Evolutionary conservation across 176 grass and related monocot genomes (phyloP).

Genomic region (Poa pratensis): DNA sequence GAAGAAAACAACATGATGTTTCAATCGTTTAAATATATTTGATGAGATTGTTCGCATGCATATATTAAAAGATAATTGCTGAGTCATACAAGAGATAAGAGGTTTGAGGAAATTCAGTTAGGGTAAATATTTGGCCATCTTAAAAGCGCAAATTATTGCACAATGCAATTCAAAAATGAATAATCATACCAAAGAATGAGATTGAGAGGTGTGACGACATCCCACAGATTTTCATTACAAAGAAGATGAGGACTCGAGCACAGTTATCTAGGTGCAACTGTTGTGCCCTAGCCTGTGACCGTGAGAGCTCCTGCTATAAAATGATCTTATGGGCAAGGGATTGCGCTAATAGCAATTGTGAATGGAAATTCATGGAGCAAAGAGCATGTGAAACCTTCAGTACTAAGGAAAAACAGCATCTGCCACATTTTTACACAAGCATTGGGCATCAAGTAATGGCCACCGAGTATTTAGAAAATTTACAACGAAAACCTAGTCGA

Average conservation of each 20-base stretch:
- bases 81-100: constrained; percentile 33
- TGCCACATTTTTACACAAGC: constrained; percentile 1
- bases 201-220: background rate
- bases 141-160: constrained; percentile 9
- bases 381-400: constrained; percentile 1
- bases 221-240: constrained; percentile 18
- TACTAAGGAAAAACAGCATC: constrained; percentile 4
- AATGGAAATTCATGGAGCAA: background rate
- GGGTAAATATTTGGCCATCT: background rate
- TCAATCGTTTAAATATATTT: background rate
- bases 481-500: constrained; percentile 2
- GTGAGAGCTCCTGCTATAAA: constrained; percentile 33
- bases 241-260: background rate
- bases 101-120: constrained; percentile 1
- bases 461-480: constrained; percentile 20
- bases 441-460: constrained; percentile 13
- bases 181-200: background rate
- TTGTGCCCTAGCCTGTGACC: background rate
- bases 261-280: background rate
- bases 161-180: constrained; percentile 19
- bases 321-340: background rate
- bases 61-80: constrained; percentile 19
- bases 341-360: constrained; percentile 25
- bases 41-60: background rate
- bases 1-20: constrained; percentile 20